Base-by-base conservation (phyloP, 495 filamentous ascomycete genomes). In the Chaetomium tenue region DNA sequence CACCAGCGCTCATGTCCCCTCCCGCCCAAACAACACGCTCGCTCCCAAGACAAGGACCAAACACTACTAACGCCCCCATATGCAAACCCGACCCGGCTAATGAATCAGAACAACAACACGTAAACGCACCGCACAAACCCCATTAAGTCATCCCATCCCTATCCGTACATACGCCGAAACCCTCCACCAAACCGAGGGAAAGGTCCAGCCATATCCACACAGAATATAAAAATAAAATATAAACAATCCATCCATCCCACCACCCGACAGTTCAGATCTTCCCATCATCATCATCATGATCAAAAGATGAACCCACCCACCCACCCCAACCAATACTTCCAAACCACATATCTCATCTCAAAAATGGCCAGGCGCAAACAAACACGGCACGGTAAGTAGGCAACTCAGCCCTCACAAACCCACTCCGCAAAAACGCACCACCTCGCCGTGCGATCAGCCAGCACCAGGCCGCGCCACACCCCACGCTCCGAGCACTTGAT, bases 361-460 rank as follows among this genome's bases (percentile, higher is more conserved):
- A 26, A 15, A 26, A 9, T 0, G 48, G 0, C 9, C 8, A 9
- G 25, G 7, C 5, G 9, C n/a, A 26, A 51, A 51, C 8, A 13
- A 5, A 9, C 26, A 30, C 28, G 28, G 28, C 28, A 30, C 6
- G 28, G 28, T 30, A 30, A 30, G n/a, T n/a, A 30, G 28, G 3
- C 28, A 30, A 30, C 28, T 30, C 52, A 70, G 5, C 67, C 65
- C 50, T 79, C 71, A 67, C 83, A 86, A 65, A 91, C 86, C 94
- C 94, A 99, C 79, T 99, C 94, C 30, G 89, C 93, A 80, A 96
- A 99, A 25, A 99, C 94, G 77, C 95, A 98, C 94, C 94, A 99
- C 65, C 94, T 82, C 11, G 93, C 95, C 65, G 90, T 97, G 60
- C 94, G 84, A 81, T 99, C 94, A 15, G 94, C 94, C 22, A 99